phyloP scores from a whole-genome alignment of 176 grass and related monocot genomes.

The Panicum miliaceum region DNA sequence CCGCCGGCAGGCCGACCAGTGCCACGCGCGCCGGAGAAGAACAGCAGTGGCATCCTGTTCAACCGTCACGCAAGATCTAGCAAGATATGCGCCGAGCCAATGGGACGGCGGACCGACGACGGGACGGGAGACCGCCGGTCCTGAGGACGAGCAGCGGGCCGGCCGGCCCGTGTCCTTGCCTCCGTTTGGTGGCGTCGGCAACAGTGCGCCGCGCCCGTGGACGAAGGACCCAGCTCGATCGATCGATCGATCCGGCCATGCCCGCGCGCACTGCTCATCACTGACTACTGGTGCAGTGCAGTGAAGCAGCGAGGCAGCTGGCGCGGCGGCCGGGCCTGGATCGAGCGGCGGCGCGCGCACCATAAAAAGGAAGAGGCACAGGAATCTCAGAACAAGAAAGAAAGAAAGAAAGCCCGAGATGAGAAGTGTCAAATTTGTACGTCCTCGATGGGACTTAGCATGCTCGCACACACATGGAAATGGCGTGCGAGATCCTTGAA shows the following conservation, averaged over 20 bases:
- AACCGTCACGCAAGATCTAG: not conserved
- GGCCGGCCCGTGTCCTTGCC: conserved; percentile 15
- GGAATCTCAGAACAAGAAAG: conserved; percentile 40
- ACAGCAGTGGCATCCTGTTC: conserved; percentile 15
- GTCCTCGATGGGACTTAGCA: conserved; percentile 33
- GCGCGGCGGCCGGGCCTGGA: not conserved
- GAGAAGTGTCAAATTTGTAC: conserved; percentile 10
- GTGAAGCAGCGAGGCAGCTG: not conserved
- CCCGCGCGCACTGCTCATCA: conserved; percentile 15
- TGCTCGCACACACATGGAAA: not conserved
- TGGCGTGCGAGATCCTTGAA: conserved; percentile 5
- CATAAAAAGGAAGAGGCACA: conserved; percentile 36
- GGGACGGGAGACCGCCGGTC: not conserved
- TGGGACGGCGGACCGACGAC: not conserved
- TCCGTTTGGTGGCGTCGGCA: conserved; percentile 5
- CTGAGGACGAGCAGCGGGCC: conserved; percentile 15
- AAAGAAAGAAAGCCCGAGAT: not conserved
- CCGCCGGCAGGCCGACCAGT: conserved; percentile 25
- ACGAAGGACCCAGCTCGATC: not conserved
- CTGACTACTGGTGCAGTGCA: too few relatives aligned
- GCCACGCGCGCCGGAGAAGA: conserved; percentile 14
- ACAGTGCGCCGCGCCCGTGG: conserved; percentile 13
- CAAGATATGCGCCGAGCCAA: not conserved
- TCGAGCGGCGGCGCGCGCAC: not conserved
- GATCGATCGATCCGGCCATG: not conserved